Percentiles rank a stretch among this genome's conserved stretches.
These are phyloP conservation scores for Butyriboletus pseudospeciosus DNA, from an alignment of 1,284 basidiomycete genomes.

Conservation along the genomic window DNA sequence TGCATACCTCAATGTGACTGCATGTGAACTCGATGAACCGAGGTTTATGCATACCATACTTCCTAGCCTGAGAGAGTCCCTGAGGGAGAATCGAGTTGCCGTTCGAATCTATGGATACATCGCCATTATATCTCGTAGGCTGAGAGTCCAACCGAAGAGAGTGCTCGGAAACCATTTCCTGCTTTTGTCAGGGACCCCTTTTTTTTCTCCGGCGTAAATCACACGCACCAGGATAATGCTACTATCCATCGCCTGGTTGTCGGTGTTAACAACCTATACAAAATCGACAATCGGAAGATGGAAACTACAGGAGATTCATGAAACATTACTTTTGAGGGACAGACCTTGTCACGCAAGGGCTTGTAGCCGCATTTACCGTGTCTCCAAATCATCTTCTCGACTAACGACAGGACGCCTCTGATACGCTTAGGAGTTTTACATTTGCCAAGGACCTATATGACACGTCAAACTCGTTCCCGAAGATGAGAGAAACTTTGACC, in stretches of 20 bases:
- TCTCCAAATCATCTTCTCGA: slow-evolving; percentile 63
- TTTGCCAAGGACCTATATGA: slow-evolving; percentile 39
- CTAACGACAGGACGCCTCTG: slow-evolving; percentile 47
- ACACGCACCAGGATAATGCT: slow-evolving; percentile 53
- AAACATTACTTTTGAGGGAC: slow-evolving; percentile 65
- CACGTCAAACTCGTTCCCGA: neutral
- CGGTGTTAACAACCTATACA: slow-evolving; percentile 28
- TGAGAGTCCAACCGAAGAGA: slow-evolving; percentile 57
- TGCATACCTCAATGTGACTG: slow-evolving; percentile 52
- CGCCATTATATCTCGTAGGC: slow-evolving; percentile 27
- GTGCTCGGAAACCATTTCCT: slow-evolving; percentile 74
- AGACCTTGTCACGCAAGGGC: slow-evolving; percentile 58
- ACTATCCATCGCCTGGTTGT: slow-evolving; percentile 45
- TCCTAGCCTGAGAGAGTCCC: slow-evolving; percentile 46
- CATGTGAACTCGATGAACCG: slow-evolving; percentile 76
- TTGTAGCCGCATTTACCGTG: slow-evolving; percentile 72
- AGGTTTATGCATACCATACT: slow-evolving; percentile 56
- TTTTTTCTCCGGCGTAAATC: neutral
- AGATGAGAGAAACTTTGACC: slow-evolving; percentile 34
- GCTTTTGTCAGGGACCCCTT: slow-evolving; percentile 6
- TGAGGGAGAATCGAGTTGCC: slow-evolving; percentile 42
- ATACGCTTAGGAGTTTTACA: slow-evolving; percentile 73
- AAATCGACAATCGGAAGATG: neutral
- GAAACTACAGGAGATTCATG: neutral
- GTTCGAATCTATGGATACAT: slow-evolving; percentile 46